Evolutionary conservation across 192 early-diverging fungal species (phyloP), one percentile per base, ranked within the genome.

Genomic region (Coemansia sp.): DNA sequence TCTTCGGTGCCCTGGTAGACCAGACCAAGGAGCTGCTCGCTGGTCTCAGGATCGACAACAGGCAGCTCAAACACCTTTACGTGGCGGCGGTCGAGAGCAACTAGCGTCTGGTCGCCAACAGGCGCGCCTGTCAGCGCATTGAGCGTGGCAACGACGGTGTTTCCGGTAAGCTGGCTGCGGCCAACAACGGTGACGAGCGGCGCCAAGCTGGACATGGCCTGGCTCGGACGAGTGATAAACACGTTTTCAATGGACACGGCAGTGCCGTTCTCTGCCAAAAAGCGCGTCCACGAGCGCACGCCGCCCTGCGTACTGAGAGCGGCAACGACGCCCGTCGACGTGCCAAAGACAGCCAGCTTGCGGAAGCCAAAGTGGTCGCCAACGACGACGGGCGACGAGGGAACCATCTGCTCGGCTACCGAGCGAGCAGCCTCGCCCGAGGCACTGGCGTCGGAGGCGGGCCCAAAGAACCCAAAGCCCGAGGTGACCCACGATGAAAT

Each of bases 341-440:
- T 85, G 8, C 83, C 86, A 68, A 93, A 89, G 13, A 99, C 71
- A 20, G 92, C 72, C n/a, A 98, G 78, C 72, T 98, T 95, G 60
- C 91, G 87, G 60, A 96, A 84, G 2, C 97, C 97, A 82, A 81
- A 81, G 67, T 75, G 72, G 55, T 81, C 78, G 0, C 62, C 72
- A 18, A 36, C 60, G 6, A 60, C 39, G 14, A 64, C 62, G n/a
- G 25, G 61, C 50, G 51, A 6, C 23, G 32, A 22, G 18, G 55
- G 51, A 4, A 29, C 59, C 50, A 42, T 47, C 55, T 46, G 10
- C 49, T 56, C 60, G 22, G 69, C 16, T 9, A 49, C 50, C 16
- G 61, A 34, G 53, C 49, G 48, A 24, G 61, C 34, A 24, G 52
- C 52, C 27, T 49, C 53, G n/a, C 29, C 63, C 18, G 49, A 24